Evolutionary conservation across 2,329 filamentous ascomycete genomes (phyloP), one percentile per base, ranked within the genome.

Genomic region (Ophiosphaerella herpotricha): DNA sequence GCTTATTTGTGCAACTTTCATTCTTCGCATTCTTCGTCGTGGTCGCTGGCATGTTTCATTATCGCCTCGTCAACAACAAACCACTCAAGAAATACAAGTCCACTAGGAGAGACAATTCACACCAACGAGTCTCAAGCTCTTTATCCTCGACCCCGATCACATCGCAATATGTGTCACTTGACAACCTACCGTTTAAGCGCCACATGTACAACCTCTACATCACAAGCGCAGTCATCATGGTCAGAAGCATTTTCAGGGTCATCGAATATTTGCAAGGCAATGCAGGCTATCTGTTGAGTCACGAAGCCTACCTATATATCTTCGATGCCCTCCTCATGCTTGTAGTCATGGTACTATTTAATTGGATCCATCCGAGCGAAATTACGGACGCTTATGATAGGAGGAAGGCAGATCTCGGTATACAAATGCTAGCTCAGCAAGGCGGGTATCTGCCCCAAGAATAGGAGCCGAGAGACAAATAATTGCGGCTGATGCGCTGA

Each of bases 11-110:
- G 23, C 79, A 82, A 48, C 64, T 82, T 14, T 31, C 74, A 51
- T 77, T 79, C 54, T 82, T 82, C 57, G 74, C 70, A 4, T 67
- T 80, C 52, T 82, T 82, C 66, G 70, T 79, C 39, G 42, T 66
- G 26, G 48, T 60, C 4, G 53, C 52, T 1, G 50, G 31, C 4
- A 35, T 60, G 1, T 64, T 68, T 23, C 62, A 67, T 35, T 38
- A 46, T 24, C 60, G 63, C 5, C 34, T 64, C 3, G 36, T 49
- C 18, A 53, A 51, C 18, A 52, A 53, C 5, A 48, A 47, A 31
- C 48, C 44, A 9, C 48, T 49, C 0, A 34, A 52, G 18, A 55
- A 43, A 16, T 29, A 29, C 47, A 34, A 26, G 26, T 40, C 12
- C 21, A 21, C 9, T 40, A 9, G 9, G 24, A n/a, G 32, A 9